Evolutionary conservation across 2,329 filamentous ascomycete species (phyloP).

Genomic region (Colletotrichum sp.): DNA sequence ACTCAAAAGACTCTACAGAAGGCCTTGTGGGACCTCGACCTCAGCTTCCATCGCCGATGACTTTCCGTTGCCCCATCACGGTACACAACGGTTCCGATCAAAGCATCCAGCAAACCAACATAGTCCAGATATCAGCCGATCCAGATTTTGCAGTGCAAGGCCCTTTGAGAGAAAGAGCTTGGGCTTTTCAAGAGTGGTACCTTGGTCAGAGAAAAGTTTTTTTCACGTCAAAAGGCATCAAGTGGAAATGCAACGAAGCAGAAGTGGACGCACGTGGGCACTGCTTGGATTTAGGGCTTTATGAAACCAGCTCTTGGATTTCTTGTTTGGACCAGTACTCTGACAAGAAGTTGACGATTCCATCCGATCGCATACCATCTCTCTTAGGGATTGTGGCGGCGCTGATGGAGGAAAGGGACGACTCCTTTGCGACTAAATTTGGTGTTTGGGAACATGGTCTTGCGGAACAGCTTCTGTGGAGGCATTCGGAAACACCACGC

Average conservation of each 20-base stretch:
- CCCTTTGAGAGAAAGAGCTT: not conserved
- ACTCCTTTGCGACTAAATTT: not conserved
- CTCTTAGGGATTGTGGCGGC: not conserved
- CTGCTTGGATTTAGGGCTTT: not conserved
- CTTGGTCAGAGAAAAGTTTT: not conserved
- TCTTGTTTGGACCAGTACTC: accelerated
- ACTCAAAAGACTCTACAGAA: too few species aligned
- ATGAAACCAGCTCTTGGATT: not conserved
- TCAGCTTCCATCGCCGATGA: too few species aligned
- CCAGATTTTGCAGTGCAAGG: too few species aligned
- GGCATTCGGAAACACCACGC: accelerated
- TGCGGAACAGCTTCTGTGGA: not conserved
- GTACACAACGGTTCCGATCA: too few species aligned
- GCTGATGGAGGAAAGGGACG: not conserved
- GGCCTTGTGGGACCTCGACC: too few species aligned
- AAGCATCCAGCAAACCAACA: too few species aligned
- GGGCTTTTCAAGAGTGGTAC: not conserved
- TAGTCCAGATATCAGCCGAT: too few species aligned
- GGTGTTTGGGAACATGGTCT: not conserved
- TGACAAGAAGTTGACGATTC: not conserved
- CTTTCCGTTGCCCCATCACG: too few species aligned
- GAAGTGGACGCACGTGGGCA: accelerated
- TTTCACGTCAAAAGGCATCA: not conserved
- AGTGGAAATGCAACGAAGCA: not conserved
- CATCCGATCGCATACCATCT: not conserved